Evolutionary conservation across 768 basidiomycete species (phyloP), one percentile per base, ranked within the genome.

Genomic region (Floccularia luteovirens): DNA sequence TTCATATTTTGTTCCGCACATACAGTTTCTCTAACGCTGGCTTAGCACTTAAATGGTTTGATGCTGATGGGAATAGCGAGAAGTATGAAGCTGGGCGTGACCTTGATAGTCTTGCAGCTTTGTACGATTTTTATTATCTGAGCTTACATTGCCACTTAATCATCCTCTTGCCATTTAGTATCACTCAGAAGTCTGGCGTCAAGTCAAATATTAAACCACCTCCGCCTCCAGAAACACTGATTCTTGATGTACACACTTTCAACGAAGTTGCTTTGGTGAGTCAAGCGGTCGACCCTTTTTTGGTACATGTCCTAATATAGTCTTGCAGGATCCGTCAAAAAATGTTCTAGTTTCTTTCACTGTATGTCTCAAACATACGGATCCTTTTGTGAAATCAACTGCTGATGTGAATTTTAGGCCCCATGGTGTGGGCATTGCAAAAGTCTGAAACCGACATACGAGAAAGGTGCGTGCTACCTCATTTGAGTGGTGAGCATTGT

Each of bases 341-440:
- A 77, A 92, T 51, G 88, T 90, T 31, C 67, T 97, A 17, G 89
- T 94, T 33, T 69, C 85, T 1, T 90, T 86, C 66, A 90, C 83
- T 44, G 86, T 74, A 56, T 36, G 76, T 56, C 35, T 38, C 43
- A 13, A 20, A 21, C 42, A 8, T 8, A 8, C 8, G 27, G 14
- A 28, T 28, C 10, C 14, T 8, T 28, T 14, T 28, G 27, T 28
- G 14, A 28, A 8, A 28, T 28, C n/a, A n/a, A n/a, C n/a, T 28
- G 8, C 27, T 28, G 14, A 28, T 28, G 27, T 28, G 27, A 28
- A 28, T 8, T 28, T 14, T 25, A 76, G 74, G 74, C 85, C 19
- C 77, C 79, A 27, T 84, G 88, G 90, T 93, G 93, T 49, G 90
- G 91, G 22, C 92, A 98, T 69, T 97, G 94, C 76, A 97, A 97